These are phyloP conservation scores for Podosphaera fusca DNA, from an alignment of 2,329 filamentous ascomycete genomes.

Conservation along the genomic window DNA sequence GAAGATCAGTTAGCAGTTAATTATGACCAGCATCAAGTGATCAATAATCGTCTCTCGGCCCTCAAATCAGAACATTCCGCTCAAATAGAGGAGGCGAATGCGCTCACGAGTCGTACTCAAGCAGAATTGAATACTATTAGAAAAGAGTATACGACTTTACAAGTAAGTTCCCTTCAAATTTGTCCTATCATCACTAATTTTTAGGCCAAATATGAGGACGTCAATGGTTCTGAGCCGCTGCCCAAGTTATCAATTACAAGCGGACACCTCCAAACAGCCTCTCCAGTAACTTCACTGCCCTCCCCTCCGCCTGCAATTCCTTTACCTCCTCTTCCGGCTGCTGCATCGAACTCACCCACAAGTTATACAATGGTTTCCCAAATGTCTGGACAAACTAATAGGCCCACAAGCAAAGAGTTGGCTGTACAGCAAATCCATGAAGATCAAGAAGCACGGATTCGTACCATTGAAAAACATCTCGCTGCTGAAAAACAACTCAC, in stretches of 20 bases:
- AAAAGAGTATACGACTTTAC: slow-evolving; percentile 51
- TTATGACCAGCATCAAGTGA: slow-evolving; percentile 75
- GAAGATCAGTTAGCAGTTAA: slow-evolving; percentile 91
- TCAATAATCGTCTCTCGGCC: slow-evolving; percentile 67
- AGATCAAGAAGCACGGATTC: slow-evolving; percentile 85
- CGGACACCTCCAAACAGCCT: slow-evolving; percentile 46
- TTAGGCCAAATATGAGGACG: slow-evolving; percentile 38
- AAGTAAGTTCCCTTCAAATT: slow-evolving; percentile 19
- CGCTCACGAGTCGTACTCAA: slow-evolving; percentile 37
- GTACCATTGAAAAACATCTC: slow-evolving; percentile 89
- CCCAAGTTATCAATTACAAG: slow-evolving; percentile 28
- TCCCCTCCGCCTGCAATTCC: slow-evolving; percentile 90
- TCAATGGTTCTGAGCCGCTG: slow-evolving; percentile 18
- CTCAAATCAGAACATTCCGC: slow-evolving; percentile 51
- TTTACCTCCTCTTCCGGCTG: slow-evolving; percentile 63
- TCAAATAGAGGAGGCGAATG: slow-evolving; percentile 58
- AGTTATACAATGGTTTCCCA: slow-evolving; percentile 14
- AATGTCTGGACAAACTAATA: slow-evolving; percentile 33
- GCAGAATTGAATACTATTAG: slow-evolving; percentile 42
- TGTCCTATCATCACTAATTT: neutral
- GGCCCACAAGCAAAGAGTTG: slow-evolving; percentile 64
- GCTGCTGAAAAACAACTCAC: slow-evolving; percentile 92
- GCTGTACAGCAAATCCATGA: slow-evolving; percentile 60
- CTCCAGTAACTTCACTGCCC: slow-evolving; percentile 61
- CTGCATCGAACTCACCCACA: slow-evolving; percentile 20